Evolutionary conservation across 2,329 filamentous ascomycete genomes (phyloP).

Genomic region (Epicoccum sorghinum): DNA sequence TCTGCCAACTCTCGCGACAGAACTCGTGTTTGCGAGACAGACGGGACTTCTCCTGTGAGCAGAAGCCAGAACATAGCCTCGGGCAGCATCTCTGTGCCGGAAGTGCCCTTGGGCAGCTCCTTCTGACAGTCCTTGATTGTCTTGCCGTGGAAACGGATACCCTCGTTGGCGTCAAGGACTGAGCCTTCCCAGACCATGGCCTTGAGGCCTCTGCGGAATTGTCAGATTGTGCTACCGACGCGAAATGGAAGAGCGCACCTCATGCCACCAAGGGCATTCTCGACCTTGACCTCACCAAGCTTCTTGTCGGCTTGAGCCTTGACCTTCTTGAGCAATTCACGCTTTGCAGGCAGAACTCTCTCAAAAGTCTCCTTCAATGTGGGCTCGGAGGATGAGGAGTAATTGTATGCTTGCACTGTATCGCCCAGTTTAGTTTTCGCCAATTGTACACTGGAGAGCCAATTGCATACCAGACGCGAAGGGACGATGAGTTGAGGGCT

Average conservation of each 20-base stretch:
- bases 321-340: conserved; percentile 91
- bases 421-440: conserved; percentile 20
- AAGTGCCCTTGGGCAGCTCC: conserved; percentile 88
- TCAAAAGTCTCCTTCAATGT: conserved; percentile 88
- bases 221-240: not conserved
- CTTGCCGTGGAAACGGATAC: conserved; percentile 95
- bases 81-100: conserved; percentile 95
- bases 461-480: conserved; percentile 47
- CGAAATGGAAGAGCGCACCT: conserved; percentile 55
- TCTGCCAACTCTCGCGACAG: conserved; percentile 88
- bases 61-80: conserved; percentile 99
- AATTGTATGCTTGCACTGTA: conserved; percentile 59
- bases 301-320: conserved; percentile 83
- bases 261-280: conserved; percentile 96
- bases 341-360: conserved; percentile 85
- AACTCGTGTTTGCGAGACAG: conserved; percentile 76
- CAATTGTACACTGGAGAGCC: conserved; percentile 4
- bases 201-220: conserved; percentile 72
- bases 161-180: conserved; percentile 93
- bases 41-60: conserved; percentile 89
- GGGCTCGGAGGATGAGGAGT: conserved; percentile 78
- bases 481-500: conserved; percentile 42
- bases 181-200: conserved; percentile 99
- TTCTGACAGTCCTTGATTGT: conserved; percentile 98
- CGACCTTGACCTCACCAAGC: conserved; percentile 90